Base-by-base conservation (phyloP, 192 early-diverging fungal genomes). In the Mortierella antarctica region DNA sequence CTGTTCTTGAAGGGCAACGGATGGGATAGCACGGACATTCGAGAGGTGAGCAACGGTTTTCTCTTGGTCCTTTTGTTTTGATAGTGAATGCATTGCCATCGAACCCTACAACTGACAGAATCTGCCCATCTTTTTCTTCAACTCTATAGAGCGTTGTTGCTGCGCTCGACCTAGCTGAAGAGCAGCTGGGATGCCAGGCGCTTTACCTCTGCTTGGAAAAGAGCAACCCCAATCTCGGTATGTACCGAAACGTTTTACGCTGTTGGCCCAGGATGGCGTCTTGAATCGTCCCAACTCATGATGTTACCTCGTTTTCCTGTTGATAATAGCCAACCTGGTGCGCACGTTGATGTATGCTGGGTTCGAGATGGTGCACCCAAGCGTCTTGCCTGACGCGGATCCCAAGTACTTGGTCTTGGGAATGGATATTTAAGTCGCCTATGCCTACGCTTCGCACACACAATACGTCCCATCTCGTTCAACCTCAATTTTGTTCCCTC, bases 331-430 rank as follows among this genome's bases (percentile, higher is more conserved):
- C 4, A 71, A 74, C 47, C 82, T 91, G 69, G 88, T 85, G 10
- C 86, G 89, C 53, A 87, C 89, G 9, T 83, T 91, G 62, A 67
- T 91, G 85, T 91, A 91, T 81, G 86, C 89, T 40, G 88, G 89
- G 7, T 91, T 91, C 55, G 88, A 89, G 66, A 78, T 91, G 66
- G 87, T 91, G 18, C 82, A 85, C 51, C 89, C 88, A 6, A 60
- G 57, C 51, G 60, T 72, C 50, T 55, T 80, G 18, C 52, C 52
- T 20, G 50, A 71, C 55, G 70, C 70, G 14, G 69, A 72, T 45
- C 77, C 77, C 31, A 80, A 80, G 42, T 80, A 80, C 64, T 60
- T 80, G 8, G 70, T 80, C 20, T 64, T 80, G 7, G 77, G 70
- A 65, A 80, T 80, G 65, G 77, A 80, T 21, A 44, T 80, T 2